Evolutionary conservation across 345 rosid species (phyloP).

Genomic region (Linum trigynum): DNA sequence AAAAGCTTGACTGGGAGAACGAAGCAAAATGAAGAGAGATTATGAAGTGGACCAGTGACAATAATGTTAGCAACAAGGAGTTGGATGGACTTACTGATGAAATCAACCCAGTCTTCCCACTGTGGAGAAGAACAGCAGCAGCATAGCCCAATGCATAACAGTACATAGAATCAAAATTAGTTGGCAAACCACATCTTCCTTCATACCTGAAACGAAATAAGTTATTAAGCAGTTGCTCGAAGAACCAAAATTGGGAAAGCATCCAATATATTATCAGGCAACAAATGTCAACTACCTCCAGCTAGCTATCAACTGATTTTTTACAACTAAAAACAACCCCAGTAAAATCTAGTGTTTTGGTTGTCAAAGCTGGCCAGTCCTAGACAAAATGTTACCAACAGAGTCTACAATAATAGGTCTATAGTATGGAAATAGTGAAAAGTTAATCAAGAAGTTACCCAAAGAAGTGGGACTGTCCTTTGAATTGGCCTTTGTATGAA

Average conservation of each 20-base stretch:
- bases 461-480: constrained; percentile 90
- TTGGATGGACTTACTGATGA: constrained; percentile 50
- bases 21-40: neutral
- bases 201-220: constrained; percentile 52
- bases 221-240: neutral
- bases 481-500: constrained; percentile 47
- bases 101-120: constrained; percentile 78
- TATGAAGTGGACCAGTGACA: constrained; percentile 3
- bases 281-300: too few relatives aligned
- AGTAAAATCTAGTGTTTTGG: too few relatives aligned
- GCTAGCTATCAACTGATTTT: too few relatives aligned
- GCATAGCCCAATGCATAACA: constrained; percentile 89
- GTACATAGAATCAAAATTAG: constrained; percentile 83
- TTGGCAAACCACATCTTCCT: constrained; percentile 96
- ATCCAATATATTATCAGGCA: neutral
- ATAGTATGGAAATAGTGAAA: neutral
- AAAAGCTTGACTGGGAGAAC: constrained; percentile 5
- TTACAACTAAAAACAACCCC: too few relatives aligned
- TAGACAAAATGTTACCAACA: neutral
- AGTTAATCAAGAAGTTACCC: constrained; percentile 42
- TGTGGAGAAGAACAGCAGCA: constrained; percentile 84
- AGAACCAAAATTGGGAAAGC: neutral
- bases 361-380: too few relatives aligned
- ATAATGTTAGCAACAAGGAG: neutral
- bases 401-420: neutral